Conservation (phyloP, 75 land plant species). For the Pinus tabuliformis region DNA sequence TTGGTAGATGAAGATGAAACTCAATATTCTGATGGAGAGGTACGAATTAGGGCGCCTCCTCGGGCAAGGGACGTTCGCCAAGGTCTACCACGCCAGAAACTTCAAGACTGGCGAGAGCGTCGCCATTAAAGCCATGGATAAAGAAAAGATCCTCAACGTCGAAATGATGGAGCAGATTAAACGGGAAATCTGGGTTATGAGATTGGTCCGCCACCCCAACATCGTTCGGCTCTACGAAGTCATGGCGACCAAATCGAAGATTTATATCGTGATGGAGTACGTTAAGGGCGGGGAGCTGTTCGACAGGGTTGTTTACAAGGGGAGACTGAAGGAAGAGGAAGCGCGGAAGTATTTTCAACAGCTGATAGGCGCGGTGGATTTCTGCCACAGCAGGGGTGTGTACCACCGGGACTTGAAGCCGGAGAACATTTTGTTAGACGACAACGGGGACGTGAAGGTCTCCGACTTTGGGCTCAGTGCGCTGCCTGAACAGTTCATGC, state of each 20-base stretch:
- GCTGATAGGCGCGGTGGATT: constrained; percentile 38
- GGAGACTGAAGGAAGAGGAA: constrained; percentile 31
- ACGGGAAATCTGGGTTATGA: constrained; percentile 43
- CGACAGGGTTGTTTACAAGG: constrained; percentile 17
- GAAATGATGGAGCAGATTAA: constrained; percentile 38
- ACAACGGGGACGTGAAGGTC: constrained; percentile 48
- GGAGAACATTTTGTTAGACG: constrained; percentile 56
- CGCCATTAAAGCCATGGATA: constrained; percentile 25
- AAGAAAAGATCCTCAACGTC: constrained; percentile 14
- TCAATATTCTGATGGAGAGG: constrained; percentile 4
- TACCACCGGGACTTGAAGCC: constrained; percentile 61
- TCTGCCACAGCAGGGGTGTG: constrained; percentile 49
- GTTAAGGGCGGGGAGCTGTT: constrained; percentile 49
- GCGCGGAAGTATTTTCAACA: constrained; percentile 45
- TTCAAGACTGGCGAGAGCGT: constrained; percentile 17
- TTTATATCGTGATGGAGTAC: constrained; percentile 45
- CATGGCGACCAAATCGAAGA: constrained; percentile 40
- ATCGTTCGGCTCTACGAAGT: constrained; percentile 49
- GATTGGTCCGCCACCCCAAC: constrained; percentile 39
- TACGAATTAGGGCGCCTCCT: constrained; percentile 26
- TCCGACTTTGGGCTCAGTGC: constrained; percentile 63
- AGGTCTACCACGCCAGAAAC: constrained; percentile 27
- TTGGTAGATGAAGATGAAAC: constrained; percentile 1
- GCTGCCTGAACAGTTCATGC: constrained; percentile 33
- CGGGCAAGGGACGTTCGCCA: constrained; percentile 29